Base-by-base conservation (phyloP, 441 rosid species). In the Erysimum pusillum region DNA sequence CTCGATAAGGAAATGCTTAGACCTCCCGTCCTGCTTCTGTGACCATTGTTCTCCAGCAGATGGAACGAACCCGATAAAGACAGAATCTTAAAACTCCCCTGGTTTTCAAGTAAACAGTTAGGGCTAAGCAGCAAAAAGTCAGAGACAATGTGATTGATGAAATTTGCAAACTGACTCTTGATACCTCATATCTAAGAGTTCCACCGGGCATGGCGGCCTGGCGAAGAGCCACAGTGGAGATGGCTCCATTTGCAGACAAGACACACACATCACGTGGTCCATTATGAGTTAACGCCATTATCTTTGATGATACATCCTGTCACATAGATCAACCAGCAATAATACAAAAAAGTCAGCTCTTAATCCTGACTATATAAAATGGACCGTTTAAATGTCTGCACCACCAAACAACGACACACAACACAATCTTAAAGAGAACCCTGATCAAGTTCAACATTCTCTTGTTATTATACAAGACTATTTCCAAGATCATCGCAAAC, bases 11-110 rank as follows among this genome's bases (percentile, higher is more conserved):
- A 73, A 46, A 88, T 86, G 31, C 87, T 87, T 49, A 90, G 76
- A 14, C 93, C 88, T 32, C 95, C 92, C 1, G 86, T 80, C 79
- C 89, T 79, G 79, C 85, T 83, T 69, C 83, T 84, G 45, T 84
- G 90, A 62, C 93, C 93, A 44, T 79, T 75, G 63, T 61, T 82
- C 68, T 90, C 93, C n/a, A 89, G 60, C 42, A 80, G 73, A 74
- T 83, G 76, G 67, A 83, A 91, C 17, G 93, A 90, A 9, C 92
- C 93, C 38, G 92, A 81, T 35, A 90, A 82, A 39, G 95, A 88
- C 64, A 88, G 73, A 64, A 91, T 88, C 79, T 86, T 89, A 68
- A 82, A 91, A 48, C 86, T 81, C 56, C 97, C 93, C 90, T 87
- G 80, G 63, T 42, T 71, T 49, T 39, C 38, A 66, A 34, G 67